Conservation (phyloP, 441 rosid genomes). For the Metrosideros polymorpha region DNA sequence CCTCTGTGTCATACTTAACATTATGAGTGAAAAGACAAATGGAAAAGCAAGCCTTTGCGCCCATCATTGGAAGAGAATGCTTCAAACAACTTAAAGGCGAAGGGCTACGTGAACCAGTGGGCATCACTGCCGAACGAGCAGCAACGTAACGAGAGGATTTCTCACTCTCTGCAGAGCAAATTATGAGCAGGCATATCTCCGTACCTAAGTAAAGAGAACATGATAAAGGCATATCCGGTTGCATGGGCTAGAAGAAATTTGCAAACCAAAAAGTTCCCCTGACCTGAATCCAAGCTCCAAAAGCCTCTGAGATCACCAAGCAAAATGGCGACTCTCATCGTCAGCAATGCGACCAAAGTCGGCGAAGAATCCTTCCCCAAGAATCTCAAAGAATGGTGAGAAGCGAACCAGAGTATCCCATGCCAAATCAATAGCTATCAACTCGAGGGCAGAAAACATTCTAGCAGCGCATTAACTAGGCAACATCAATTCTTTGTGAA, state of each 20-base stretch:
- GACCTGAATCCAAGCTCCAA: conserved; percentile 76
- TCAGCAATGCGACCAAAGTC: conserved; percentile 83
- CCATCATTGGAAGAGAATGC: neutral
- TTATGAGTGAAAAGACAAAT: neutral
- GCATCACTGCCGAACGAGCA: conserved; percentile 60
- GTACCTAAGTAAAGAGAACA: conserved; percentile 19
- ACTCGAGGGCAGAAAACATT: neutral
- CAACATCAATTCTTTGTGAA: neutral
- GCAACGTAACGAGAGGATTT: conserved; percentile 65
- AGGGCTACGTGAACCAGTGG: conserved; percentile 58
- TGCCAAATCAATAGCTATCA: conserved; percentile 88
- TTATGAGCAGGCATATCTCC: conserved; percentile 13
- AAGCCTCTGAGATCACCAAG: conserved; percentile 82
- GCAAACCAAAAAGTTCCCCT: neutral
- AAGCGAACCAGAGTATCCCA: conserved; percentile 85
- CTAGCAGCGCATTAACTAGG: fast-evolving
- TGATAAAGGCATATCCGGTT: neutral
- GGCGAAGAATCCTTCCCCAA: conserved; percentile 58
- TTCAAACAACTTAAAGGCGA: neutral
- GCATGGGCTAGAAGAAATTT: neutral
- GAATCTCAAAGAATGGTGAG: conserved; percentile 43
- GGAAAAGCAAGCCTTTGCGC: neutral
- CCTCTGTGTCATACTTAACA: too few species aligned
- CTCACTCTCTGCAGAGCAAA: conserved; percentile 65
- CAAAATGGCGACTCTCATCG: conserved; percentile 90